Base-by-base conservation (phyloP, 2,329 filamentous ascomycete genomes). In the Penicillium sp. region DNA sequence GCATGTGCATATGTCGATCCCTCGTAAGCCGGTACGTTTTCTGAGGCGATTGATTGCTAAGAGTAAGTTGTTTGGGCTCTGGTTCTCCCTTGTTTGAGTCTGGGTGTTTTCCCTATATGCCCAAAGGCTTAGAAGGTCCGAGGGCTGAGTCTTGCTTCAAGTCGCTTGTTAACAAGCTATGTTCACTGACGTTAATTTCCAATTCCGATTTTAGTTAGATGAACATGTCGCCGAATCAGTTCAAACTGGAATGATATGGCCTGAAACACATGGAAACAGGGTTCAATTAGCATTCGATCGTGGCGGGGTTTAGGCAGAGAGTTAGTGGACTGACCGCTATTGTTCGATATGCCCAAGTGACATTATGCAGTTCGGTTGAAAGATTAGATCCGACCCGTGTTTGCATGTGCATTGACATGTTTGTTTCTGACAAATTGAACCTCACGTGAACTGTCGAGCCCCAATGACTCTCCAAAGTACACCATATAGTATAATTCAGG, bases 1-100 rank as follows among this genome's bases (percentile, higher is more conserved):
- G 63, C 64, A 48, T 64, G 55, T 1, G 46, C 16, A n/a, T 48
- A 6, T 53, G 26, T 43, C 14, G 48, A 56, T 27, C 37, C 44
- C 48, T 50, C 52, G 45, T 53, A 19, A 55, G 33, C 6, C 21
- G 41, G 50, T 31, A 13, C 5, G 6, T 19, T 47, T 47, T 22
- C 26, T 47, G 8, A 16, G 37, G 48, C 22, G 22, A 7, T n/a
- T 22, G n/a, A 29, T 27, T 29, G 14, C 45, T 47, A 16, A 29
- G 14, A 19, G 9, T 7, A 13, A 10, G 16, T 11, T 29, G 16
- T 3, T 27, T 10, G 21, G 22, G 45, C 13, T 3, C 5, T 26
- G 43, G 16, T 19, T 19, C 45, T 29, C 24, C 13, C n/a, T 33
- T 48, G 27, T 33, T 35, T 48, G 46, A 48, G 46, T 31, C 45